Evolutionary conservation across 1,139 yeast species (phyloP).

Genomic region (Sugiyamaella paludigena): DNA sequence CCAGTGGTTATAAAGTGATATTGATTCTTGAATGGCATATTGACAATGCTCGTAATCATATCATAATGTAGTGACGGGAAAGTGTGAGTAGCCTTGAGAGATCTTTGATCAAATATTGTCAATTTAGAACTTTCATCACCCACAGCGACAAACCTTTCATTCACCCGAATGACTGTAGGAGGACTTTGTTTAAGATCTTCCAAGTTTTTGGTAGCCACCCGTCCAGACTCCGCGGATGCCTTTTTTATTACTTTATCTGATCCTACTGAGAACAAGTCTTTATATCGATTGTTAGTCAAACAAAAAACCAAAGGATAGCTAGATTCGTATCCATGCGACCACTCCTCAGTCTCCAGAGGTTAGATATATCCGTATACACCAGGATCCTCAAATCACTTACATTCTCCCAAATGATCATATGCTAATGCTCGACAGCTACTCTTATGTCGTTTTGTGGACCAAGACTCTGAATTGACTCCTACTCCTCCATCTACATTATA

Average conservation of each 20-base stretch:
- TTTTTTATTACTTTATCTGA: slow-evolving; percentile 76
- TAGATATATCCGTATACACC: background rate
- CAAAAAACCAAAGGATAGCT: background rate
- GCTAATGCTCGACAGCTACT: slow-evolving; percentile 77
- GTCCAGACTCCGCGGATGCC: slow-evolving; percentile 71
- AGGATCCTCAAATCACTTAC: slow-evolving; percentile 26
- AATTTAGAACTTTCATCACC: slow-evolving; percentile 82
- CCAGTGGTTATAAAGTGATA: slow-evolving; percentile 82
- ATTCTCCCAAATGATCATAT: slow-evolving; percentile 64
- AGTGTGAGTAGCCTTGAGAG: slow-evolving; percentile 40
- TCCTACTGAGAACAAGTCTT: slow-evolving; percentile 62
- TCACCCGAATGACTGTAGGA: slow-evolving; percentile 60
- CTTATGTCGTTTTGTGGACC: slow-evolving; percentile 91
- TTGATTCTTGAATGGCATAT: slow-evolving; percentile 56
- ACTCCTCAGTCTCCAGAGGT: background rate
- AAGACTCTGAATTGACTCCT: slow-evolving; percentile 41
- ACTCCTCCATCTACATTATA: slow-evolving; percentile 40
- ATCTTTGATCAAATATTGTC: slow-evolving; percentile 57
- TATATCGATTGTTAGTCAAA: background rate
- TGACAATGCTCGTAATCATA: slow-evolving; percentile 67
- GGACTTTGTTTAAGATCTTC: slow-evolving; percentile 44
- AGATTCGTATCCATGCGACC: background rate
- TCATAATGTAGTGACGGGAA: slow-evolving; percentile 62
- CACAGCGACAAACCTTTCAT: slow-evolving; percentile 62
- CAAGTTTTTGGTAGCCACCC: slow-evolving; percentile 58